phyloP scores from a whole-genome alignment of 768 basidiomycete species.

The Cubamyces lactineus region DNA sequence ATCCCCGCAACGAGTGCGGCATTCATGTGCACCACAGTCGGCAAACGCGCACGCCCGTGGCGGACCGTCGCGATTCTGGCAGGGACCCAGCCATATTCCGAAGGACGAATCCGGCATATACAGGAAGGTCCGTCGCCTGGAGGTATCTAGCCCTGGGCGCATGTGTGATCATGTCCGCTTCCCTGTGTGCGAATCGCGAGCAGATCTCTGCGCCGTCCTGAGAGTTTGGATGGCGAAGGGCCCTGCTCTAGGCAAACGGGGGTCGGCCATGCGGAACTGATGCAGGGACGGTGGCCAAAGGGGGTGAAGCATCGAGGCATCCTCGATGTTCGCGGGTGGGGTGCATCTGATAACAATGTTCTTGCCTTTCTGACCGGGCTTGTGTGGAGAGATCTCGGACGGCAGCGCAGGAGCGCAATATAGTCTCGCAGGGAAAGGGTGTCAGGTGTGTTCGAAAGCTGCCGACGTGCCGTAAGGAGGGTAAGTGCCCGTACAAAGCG shows the following conservation, averaged over 20 bases:
- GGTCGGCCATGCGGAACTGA: constrained; percentile 5
- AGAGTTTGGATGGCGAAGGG: constrained; percentile 10
- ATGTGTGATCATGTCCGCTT: constrained; percentile 6
- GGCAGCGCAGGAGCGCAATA: constrained; percentile 1
- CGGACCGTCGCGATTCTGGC: constrained; percentile 16
- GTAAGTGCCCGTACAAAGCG: background rate
- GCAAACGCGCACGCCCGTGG: constrained; percentile 17
- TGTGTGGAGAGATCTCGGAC: constrained; percentile 4
- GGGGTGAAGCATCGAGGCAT: constrained; percentile 13
- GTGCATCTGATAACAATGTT: constrained; percentile 19
- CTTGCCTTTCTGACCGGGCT: constrained; percentile 15
- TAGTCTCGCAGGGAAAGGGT: constrained; percentile 4
- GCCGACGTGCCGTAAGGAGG: constrained; percentile 12
- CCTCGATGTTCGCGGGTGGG: constrained; percentile 5
- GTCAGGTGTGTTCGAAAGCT: constrained; percentile 17
- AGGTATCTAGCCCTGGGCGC: constrained; percentile 8
- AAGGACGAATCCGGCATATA: background rate
- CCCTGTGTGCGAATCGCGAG: constrained; percentile 19
- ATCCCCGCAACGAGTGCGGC: constrained; percentile 10
- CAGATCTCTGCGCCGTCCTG: constrained; percentile 13
- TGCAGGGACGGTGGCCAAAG: constrained; percentile 4
- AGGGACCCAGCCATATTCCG: constrained; percentile 3
- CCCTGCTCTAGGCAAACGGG: constrained; percentile 18
- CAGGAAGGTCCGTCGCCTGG: constrained; percentile 14
- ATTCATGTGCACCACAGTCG: constrained; percentile 18